Evolutionary conservation across 2,329 filamentous ascomycete species (phyloP), one percentile per base, ranked within the genome.

Genomic region (Diplodia seriata): DNA sequence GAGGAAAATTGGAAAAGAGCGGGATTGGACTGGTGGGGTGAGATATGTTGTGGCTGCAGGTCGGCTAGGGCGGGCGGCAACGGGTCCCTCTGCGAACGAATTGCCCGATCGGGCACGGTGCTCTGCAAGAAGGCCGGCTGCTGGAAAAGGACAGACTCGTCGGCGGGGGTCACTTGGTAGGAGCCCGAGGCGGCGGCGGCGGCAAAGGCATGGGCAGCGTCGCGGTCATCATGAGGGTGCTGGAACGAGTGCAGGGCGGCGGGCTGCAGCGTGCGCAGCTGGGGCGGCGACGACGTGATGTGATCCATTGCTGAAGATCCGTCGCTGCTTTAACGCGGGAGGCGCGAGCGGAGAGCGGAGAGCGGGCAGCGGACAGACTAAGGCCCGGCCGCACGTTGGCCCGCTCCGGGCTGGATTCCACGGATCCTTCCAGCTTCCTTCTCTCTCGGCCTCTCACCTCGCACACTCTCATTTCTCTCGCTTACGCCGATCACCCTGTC

Each of bases 101-200:
- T 69, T 73, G 70, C 53, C 65, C 70, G 36, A 67, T 73, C 64
- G 36, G 64, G 26, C 71, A 69, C 55, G 29, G n/a, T 14, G 29
- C 15, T 33, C 31, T 31, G 31, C 23, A 67, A 20, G 36, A 61
- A 62, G 56, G 33, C 50, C 14, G 55, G 66, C 36, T 47, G 43
- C 43, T 61, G 66, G 43, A 61, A 61, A 14, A 67, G 43, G 3
- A 53, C 31, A 33, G 67, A 66, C 2, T 77, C 69, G 67, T 80
- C 76, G 68, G 76, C 74, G 57, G 78, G 73, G 68, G 82, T 79
- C 68, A 84, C 78, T 62, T 72, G 73, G 69, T 80, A 77, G 23
- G 40, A 31, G 23, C 51, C 64, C 72, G 74, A 73, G 69, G 76
- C 53, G 69, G 76, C 53, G 73, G 72, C 51, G 73, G 72, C 29